Evolutionary conservation across 2,329 filamentous ascomycete species (phyloP), one percentile per base, ranked within the genome.

Genomic region (Colletotrichum salicis): DNA sequence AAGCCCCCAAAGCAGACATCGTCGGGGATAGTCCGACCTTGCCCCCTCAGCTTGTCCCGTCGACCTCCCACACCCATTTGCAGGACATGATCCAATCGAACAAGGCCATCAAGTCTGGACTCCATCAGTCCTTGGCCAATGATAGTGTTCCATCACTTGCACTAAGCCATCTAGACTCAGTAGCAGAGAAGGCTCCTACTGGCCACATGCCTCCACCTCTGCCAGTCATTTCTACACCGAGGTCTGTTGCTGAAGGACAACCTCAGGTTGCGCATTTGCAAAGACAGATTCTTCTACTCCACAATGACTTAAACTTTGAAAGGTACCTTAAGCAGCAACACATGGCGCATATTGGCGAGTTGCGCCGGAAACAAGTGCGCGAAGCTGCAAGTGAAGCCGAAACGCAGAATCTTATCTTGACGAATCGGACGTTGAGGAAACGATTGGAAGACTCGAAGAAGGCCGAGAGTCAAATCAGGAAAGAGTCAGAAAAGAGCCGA

Each of bases 271-370:
- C 87, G 1, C 89, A 90, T 74, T 82, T 96, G 4, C 91, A 94
- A 75, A 88, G 92, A 54, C 92, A 95, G 76, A 88, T 94, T n/a
- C 88, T 94, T 64, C 83, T 95, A 2, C 81, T 96, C 12, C 90
- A 92, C 56, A 96, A 95, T 73, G 93, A 96, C 76, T 85, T 96
- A 55, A 93, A 93, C 74, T 96, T 96, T 77, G 94, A 96, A 79
- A 88, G 93, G 31, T 96, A 94, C 80, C 87, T 96, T 76, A 96
- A 95, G 78, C 90, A 94, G 74, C 94, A 96, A 77, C 94, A 96
- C 79, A 89, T 95, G 75, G 89, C 91, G 2, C 93, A 96, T 71
- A 95, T 96, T 78, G 93, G 93, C 1, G 92, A 94, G 77, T 82
- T 96, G 54, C 91, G 93, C 75, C 87, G 93, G 15, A 91, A 91